A percentile compares a stretch with the other conserved stretches of the same genome.
Conservation (phyloP, 352 stramenopile genomes). For the Pythium vanterpoolii region DNA sequence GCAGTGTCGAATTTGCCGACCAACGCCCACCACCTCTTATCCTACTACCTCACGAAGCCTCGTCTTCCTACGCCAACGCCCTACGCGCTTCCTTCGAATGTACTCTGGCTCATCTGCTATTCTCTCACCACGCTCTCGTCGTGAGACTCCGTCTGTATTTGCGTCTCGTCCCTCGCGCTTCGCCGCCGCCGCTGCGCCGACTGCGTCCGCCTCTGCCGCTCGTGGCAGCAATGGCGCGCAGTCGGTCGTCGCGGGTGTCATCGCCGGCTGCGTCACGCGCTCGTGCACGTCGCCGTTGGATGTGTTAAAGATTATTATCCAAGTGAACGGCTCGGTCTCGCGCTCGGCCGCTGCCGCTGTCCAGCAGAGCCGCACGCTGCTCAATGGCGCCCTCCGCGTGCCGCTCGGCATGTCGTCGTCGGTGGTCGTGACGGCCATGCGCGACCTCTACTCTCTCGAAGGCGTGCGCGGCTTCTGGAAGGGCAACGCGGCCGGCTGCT, state of each 20-base stretch:
- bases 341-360: slow-evolving; percentile 27
- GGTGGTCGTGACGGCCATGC: slow-evolving; percentile 40
- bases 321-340: slow-evolving; percentile 52
- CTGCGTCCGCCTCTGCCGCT: not conserved
- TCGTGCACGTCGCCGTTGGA: slow-evolving; percentile 80
- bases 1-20: slow-evolving; percentile 24
- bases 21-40: not conserved
- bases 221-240: slow-evolving; percentile 36
- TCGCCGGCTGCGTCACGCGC: slow-evolving; percentile 78
- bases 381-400: too few species aligned
- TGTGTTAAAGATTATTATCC: slow-evolving; percentile 84
- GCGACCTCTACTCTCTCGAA: slow-evolving; percentile 60
- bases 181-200: slow-evolving; percentile 3
- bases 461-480: slow-evolving; percentile 76
- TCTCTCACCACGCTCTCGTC: slow-evolving; percentile 6
- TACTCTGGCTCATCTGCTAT: not conserved
- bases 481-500: slow-evolving; percentile 74
- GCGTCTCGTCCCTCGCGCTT: slow-evolving; percentile 7
- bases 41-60: not conserved
- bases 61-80: not conserved
- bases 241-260: slow-evolving; percentile 66
- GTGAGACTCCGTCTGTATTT: slow-evolving; percentile 12
- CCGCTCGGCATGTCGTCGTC: too few species aligned
- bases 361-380: slow-evolving; percentile 9
- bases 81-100: not conserved